Conservation (phyloP, 2,329 filamentous ascomycete genomes). For the Paecilomyces niveus region DNA sequence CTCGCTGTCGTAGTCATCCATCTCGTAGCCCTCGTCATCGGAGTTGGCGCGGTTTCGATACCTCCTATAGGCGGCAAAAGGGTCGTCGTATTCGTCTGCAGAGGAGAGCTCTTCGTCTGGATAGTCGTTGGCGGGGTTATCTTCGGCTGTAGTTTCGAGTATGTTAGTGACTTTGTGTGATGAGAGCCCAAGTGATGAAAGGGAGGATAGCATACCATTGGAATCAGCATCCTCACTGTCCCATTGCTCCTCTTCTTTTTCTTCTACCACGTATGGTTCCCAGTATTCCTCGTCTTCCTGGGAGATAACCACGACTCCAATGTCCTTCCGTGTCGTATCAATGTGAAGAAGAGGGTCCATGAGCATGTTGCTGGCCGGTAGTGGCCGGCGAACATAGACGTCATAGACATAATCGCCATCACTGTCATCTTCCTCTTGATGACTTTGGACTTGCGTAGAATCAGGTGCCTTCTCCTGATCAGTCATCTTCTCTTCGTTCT, state of each 20-base stretch:
- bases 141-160: conserved; percentile 31
- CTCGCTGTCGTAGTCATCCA: conserved; percentile 29
- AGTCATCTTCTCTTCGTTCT: conserved; percentile 1
- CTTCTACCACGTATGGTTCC: conserved; percentile 49
- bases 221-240: conserved; percentile 57
- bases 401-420: conserved; percentile 52
- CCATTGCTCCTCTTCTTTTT: conserved; percentile 48
- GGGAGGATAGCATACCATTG: conserved; percentile 41
- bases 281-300: conserved; percentile 46
- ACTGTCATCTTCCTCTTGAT: conserved; percentile 4
- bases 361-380: conserved; percentile 24
- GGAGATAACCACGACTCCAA: conserved; percentile 37
- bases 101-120: conserved; percentile 44
- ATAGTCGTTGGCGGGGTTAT: conserved; percentile 45
- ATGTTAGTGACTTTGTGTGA: neutral
- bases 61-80: conserved; percentile 28
- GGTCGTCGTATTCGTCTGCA: conserved; percentile 39
- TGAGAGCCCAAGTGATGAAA: conserved; percentile 4
- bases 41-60: conserved; percentile 34
- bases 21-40: conserved; percentile 40
- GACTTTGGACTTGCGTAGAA: conserved; percentile 1
- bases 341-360: conserved; percentile 27
- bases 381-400: conserved; percentile 49
- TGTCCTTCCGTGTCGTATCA: conserved; percentile 24
- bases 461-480: neutral